Percentiles rank a stretch among this genome's conserved stretches.
Evolutionary conservation across 768 basidiomycete species (phyloP).

Genomic region (Phlebiopsis flavidoalba): DNA sequence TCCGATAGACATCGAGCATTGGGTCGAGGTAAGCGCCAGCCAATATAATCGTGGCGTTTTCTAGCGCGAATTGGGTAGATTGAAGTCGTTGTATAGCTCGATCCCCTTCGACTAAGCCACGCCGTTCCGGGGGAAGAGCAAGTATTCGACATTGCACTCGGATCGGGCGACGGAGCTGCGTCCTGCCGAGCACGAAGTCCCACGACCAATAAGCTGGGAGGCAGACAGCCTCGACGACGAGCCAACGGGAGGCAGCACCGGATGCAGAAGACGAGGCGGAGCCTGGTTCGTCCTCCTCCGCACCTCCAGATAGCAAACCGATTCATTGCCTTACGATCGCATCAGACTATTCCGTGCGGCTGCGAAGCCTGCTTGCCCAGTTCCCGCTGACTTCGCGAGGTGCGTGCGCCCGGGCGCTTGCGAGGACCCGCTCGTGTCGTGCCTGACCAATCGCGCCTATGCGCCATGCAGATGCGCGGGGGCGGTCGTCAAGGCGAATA

Average conservation of each 20-base stretch:
- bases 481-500: constrained; percentile 22
- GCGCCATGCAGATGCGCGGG: background rate
- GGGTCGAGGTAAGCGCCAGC: constrained; percentile 40
- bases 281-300: constrained; percentile 4
- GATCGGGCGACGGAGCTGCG: constrained; percentile 36
- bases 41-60: background rate
- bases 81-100: constrained; percentile 30
- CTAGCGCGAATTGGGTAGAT: background rate
- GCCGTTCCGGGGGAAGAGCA: constrained; percentile 45
- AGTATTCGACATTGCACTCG: constrained; percentile 44
- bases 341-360: constrained; percentile 28
- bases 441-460: background rate
- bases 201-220: constrained; percentile 15
- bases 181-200: constrained; percentile 17
- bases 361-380: constrained; percentile 32
- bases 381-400: constrained; percentile 43
- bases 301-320: background rate
- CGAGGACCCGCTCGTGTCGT: background rate
- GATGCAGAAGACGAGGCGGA: background rate
- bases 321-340: background rate
- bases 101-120: constrained; percentile 30
- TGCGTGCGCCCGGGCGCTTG: constrained; percentile 7
- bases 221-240: background rate
- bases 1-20: constrained; percentile 42
- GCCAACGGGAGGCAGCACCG: background rate